Conservation (phyloP, 106 monocot species). For the Dendrobium officinale region DNA sequence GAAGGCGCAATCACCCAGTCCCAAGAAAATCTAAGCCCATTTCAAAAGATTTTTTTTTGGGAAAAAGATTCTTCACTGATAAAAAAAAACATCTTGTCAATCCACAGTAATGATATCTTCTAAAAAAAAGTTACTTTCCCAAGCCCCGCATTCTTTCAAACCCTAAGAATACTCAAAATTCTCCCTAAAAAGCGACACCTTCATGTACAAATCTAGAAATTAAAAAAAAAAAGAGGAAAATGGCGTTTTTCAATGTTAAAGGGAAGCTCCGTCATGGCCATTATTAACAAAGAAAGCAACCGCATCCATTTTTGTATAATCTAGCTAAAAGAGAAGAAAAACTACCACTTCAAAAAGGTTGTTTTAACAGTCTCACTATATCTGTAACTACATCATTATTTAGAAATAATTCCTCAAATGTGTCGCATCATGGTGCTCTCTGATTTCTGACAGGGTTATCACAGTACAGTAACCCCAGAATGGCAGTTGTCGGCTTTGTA, state of each 20-base stretch:
- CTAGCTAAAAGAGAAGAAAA: no score
- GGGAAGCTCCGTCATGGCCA: no score
- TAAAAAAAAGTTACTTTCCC: background rate
- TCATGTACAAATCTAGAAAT: background rate
- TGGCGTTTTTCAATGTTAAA: background rate
- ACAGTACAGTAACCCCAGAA: background rate
- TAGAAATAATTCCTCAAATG: background rate
- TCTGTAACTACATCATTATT: background rate
- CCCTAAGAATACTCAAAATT: background rate
- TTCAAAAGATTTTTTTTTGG: background rate
- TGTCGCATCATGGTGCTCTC: background rate
- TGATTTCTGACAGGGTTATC: background rate
- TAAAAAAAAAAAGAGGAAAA: background rate
- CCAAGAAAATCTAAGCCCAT: background rate
- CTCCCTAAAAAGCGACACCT: background rate
- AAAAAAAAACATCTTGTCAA: background rate
- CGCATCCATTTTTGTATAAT: no score
- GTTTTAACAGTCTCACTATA: no score
- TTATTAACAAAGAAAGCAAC: no score
- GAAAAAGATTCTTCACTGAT: background rate
- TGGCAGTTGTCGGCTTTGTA: constrained; percentile 27
- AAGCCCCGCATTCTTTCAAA: background rate
- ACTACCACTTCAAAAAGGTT: no score
- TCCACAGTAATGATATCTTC: background rate
- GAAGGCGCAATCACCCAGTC: background rate